Base-by-base conservation (phyloP, 2,329 filamentous ascomycete genomes). In the Trichoderma sp. region DNA sequence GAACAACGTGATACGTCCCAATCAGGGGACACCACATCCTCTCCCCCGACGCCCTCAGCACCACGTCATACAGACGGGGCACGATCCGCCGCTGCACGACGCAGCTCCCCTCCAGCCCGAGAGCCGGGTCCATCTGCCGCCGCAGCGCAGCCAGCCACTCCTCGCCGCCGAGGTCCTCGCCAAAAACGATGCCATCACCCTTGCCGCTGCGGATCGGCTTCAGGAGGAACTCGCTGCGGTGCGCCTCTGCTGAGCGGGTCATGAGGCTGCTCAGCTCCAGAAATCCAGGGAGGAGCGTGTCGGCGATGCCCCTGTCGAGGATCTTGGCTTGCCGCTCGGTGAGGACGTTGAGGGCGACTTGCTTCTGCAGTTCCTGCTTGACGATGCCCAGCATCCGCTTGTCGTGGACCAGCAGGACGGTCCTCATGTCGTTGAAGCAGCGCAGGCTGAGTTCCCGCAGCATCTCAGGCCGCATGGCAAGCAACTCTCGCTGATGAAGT, bases 381-480 rank as follows among this genome's bases (percentile, higher is more conserved):
- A 80, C 66, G 12, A 80, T 73, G 9, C 77, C 77, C 0, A 80
- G 68, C 75, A 80, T 78, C 3, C 78, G 74, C 66, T 80, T 80
- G 67, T 80, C 78, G 64, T 80, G 78, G 0, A 78, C 74, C 1
- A 80, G 67, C 10, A 79, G 67, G 6, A 80, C 70, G 0, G 78
- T 80, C 0, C 78, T 74, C 68, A 80, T 69, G 63, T 80, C 78
- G 48, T 80, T 80, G 62, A 78, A 75, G 59, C 78, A 78, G 9
- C 74, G 70, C 1, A 78, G 68, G 43, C 74, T 73, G 24, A 80
- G 39, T 50, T 79, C 73, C 0, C 73, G 74, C 7, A 78, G 66
- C 6, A 79, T 68, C 19, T 76, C 71, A 0, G 71, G 69, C 0
- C 71, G 68, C 1, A 80, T 34, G 0, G 68, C 71, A 1, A 72